Evolutionary conservation across 371 early-diverging fungal genomes (phyloP), one percentile per base, ranked within the genome.

Genomic region (Mortierella sp.): DNA sequence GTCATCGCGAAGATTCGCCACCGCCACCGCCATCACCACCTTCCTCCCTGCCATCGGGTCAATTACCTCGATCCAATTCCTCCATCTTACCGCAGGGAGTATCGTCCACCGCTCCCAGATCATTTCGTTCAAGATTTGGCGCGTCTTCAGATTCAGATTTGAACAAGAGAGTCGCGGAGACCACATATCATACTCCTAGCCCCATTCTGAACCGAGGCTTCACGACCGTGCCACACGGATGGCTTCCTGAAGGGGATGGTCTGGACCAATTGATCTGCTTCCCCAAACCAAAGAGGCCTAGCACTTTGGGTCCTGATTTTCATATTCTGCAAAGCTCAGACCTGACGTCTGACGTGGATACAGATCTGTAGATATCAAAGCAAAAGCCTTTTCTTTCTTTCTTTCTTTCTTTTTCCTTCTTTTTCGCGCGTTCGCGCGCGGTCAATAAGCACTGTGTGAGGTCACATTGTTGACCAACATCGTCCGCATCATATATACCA

Each of bases 241-340:
- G 76, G 76, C 69, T 58, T 58, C 43, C 60, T 0, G 69, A 74
- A 8, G 76, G 76, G 13, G 76, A 74, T 49, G 76, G 76, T 5
- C 47, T 74, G 10, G 76, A 69, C 38, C 13, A 39, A 1, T 38
- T 61, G 2, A 58, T 74, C 8, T 47, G 50, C 13, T 68, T 74
- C 23, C 69, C 69, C 24, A 60, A 53, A 14, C 34, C 65, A 13
- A 61, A 27, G 19, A 57, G 49, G 18, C 61, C 68, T 0, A 73
- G 73, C 14, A 41, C 56, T 0, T 26, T 57, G 39, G 61, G 46
- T 14, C 39, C 46, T 0, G 39, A 59, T 31, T 49, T 54, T 39
- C 63, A 31, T 18, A 31, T 64, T 14, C 28, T 73, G 38, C 50
- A 64, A 21, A 54, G 47, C n/a, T 47, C 68, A 10, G 51, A 63